These are phyloP conservation scores for Clavispora santaluciae DNA, from an alignment of 805 yeast genomes.

Conservation along the genomic window DNA sequence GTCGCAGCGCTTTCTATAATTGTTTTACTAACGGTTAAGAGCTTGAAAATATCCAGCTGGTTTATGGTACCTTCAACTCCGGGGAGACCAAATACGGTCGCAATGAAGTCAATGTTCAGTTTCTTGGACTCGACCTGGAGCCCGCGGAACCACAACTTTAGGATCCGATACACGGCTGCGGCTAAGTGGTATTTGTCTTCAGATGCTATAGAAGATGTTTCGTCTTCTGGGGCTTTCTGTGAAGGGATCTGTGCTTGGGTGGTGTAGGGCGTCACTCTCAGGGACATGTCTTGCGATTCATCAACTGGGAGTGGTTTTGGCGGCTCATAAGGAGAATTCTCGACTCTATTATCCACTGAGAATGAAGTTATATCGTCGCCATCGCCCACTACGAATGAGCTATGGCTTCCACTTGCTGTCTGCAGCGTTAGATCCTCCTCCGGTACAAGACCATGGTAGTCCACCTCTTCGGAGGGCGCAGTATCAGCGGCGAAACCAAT, in stretches of 20 bases:
- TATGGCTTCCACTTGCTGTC: neutral
- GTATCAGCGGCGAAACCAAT: neutral
- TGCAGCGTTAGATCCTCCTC: neutral
- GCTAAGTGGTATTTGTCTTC: conserved; percentile 5
- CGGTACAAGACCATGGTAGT: conserved; percentile 5
- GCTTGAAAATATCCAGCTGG: conserved; percentile 11
- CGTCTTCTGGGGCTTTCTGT: too few relatives aligned
- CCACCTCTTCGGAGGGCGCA: conserved; percentile 16
- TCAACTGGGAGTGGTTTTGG: too few relatives aligned
- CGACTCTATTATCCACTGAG: too few relatives aligned
- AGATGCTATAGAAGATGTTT: too few relatives aligned
- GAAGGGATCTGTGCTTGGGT: too few relatives aligned
- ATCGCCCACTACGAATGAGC: conserved; percentile 8
- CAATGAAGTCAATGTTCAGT: conserved; percentile 9
- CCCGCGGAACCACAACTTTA: conserved; percentile 20
- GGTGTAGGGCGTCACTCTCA: too few relatives aligned
- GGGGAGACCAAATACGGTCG: conserved; percentile 18
- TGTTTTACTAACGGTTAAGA: conserved; percentile 16
- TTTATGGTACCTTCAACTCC: conserved; percentile 12
- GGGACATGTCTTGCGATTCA: neutral
- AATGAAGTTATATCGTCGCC: conserved; percentile 16
- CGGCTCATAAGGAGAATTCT: too few relatives aligned
- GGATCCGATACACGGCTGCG: conserved; percentile 9
- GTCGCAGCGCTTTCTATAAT: conserved; percentile 14
- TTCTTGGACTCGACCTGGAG: conserved; percentile 8